Base-by-base conservation (phyloP, 768 basidiomycete species). In the Boletus vinaceobasis region DNA sequence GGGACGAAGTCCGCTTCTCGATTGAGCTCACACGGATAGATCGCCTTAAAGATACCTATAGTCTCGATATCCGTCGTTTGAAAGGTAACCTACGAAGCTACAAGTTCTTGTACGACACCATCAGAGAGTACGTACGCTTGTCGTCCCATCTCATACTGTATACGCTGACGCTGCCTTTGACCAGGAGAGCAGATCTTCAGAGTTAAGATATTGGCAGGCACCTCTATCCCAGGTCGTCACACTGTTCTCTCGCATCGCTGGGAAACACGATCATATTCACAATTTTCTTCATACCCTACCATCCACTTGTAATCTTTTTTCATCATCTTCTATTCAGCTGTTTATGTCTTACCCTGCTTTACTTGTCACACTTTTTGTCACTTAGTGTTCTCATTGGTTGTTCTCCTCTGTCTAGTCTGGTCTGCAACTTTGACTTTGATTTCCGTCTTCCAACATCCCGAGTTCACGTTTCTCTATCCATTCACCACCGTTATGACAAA, bases 1-100 rank as follows among this genome's bases (percentile, higher is more conserved):
- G 93, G 31, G 96, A 96, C 63, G 97, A 98, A 83, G 93, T 99
- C 61, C 85, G 91, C 61, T 98, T 98, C 77, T 91, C 86, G 13
- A 88, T 98, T 58, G 97, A 99, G 75, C 73, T 99, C 58, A 98
- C 96, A 44, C 77, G 90, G 63, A 78, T 99, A 64, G 88, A 92
- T 71, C 84, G 93, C 58, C 78, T 98, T 64, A 90, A 87, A 61
- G 91, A 92, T 67, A 90, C 94, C 43, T 95, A 88, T 71, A 88
- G 88, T 72, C 78, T 98, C 63, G 95, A 98, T 73, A 87, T 98
- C 67, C 84, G 95, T 65, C 75, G 97, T 60, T 69, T 98, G 66
- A 94, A 96, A 71, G 97, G 97, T 29, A 90, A 91, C 68, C 75
- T 96, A 68, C 83, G 90, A 74, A 92, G 90, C 71, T 98, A 93